Evolutionary conservation across 2,329 filamentous ascomycete species (phyloP), one percentile per base, ranked within the genome.

Genomic region (Zalaria obscura): DNA sequence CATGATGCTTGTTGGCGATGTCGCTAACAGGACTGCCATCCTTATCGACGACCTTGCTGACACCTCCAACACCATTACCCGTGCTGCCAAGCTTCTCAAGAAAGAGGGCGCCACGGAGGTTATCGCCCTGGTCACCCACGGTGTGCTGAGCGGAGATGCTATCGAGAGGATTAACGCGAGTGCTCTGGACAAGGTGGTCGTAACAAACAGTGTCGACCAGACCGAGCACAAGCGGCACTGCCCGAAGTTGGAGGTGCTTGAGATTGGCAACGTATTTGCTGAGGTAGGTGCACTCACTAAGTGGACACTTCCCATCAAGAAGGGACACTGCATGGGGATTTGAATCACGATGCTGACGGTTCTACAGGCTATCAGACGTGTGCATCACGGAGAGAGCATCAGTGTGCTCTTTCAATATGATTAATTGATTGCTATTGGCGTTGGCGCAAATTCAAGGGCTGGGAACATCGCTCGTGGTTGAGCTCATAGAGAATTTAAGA

Each of bases 321-420:
- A 43, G 55, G 60, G 48, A 18, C 31, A 9, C 25, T 35, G 25
- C 32, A 39, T 18, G 18, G 18, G 18, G 18, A 18, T 18, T 18
- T 18, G 18, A 18, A 18, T 18, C 18, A 18, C 18, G 18, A 18
- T 18, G 18, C 43, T 51, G 36, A 50, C 39, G 35, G 25, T 11
- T 38, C 3, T 25, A 11, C 43, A 78, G 76, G 78, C 91, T 39
- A 95, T 96, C 52, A 83, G 91, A 48, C 78, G 91, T 48, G 89
- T 96, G 45, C 91, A 98, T 64, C 88, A 96, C 62, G 91, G 91
- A 55, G 91, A 98, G 68, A 94, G 86, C 56, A 94, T 98, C 65
- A 94, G 87, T 60, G 85, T 91, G 46, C 73, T 98, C 40, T 98
- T 98, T 64, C 81, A 87, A 58, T 82, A 85, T 62, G 81, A 85